Base-by-base conservation (phyloP, 805 yeast genomes). In the Starmerella powellii region DNA sequence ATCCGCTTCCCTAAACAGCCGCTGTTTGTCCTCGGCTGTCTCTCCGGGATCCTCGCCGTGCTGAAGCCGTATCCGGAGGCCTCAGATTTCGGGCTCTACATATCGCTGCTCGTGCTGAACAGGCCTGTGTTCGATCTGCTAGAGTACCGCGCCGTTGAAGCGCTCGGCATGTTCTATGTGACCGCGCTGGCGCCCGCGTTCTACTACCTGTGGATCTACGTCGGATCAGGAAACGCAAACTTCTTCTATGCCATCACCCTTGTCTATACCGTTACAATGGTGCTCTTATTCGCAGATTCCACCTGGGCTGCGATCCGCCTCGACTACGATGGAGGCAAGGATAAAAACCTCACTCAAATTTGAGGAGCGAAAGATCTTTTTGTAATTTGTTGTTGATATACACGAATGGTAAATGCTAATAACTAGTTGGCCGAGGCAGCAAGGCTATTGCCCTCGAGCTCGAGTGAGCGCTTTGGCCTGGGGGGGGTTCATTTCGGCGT, bases 161-260 rank as follows among this genome's bases (percentile, higher is more conserved):
- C 69, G 2, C 59, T 82, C 32, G 67, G 76, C 8, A 63, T 81
- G 36, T 48, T 73, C 6, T 76, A 72, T 47, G 67, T 79, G 18
- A 26, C 46, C 13, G 66, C 82, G 2, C 67, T 91, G 37, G 75
- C 91, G 4, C 96, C 97, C 2, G 76, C 84, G 8, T 91, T 88
- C 59, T 86, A 86, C 64, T 85, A 85, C 60, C 72, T 91, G 46
- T 91, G 99, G 99, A 83, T 88, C 51, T 80, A 79, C 45, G 68
- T 84, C 44, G 95, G 95, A 12, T 84, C 91, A 26, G 99, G 98
- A 21, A 91, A 91, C 63, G 78, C 95, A 40, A 91, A 91, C 62
- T 91, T 91, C 66, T 91, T 86, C 65, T 91, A 88, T 64, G 95
- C 97, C 30, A 81, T 91, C 54, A 84, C 91, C 3, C 68, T 91